Percentiles rank a stretch among this genome's conserved stretches.
These are phyloP conservation scores for Symbiodinium pilosum DNA, from an alignment of 73 alveolate species.

Conservation along the genomic window DNA sequence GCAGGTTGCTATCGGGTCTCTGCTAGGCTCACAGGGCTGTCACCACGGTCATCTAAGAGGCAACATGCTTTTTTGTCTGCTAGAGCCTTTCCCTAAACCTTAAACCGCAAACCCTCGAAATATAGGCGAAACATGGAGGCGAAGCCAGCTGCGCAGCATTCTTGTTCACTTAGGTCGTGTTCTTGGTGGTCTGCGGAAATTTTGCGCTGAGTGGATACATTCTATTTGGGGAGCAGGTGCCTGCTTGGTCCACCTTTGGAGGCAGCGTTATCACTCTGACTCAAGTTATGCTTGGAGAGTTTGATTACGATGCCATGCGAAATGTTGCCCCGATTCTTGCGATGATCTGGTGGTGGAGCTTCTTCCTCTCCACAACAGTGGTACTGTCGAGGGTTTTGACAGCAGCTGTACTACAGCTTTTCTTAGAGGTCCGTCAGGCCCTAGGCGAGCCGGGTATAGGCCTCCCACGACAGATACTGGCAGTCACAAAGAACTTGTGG, in stretches of 20 bases:
- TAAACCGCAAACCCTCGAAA: too few relatives aligned
- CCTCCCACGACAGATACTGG: slow-evolving; percentile 55
- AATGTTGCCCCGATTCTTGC: slow-evolving; percentile 67
- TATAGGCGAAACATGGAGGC: too few relatives aligned
- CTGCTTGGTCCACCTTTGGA: slow-evolving; percentile 61
- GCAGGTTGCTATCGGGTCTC: too few relatives aligned
- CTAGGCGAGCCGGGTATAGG: slow-evolving; percentile 77
- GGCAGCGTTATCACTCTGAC: slow-evolving; percentile 46
- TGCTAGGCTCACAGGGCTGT: too few relatives aligned
- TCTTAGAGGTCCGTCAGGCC: slow-evolving; percentile 80
- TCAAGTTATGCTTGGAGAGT: slow-evolving; percentile 65
- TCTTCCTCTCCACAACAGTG: slow-evolving; percentile 70
- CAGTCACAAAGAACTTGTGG: slow-evolving; percentile 50
- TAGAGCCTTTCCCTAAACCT: too few relatives aligned
- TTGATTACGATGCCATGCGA: slow-evolving; percentile 55
- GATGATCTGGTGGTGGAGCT: slow-evolving; percentile 90
- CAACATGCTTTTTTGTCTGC: too few relatives aligned
- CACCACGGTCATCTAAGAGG: too few relatives aligned
- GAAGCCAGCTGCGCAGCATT: too few relatives aligned
- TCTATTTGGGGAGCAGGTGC: slow-evolving; percentile 71
- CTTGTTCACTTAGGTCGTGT: slow-evolving; percentile 30
- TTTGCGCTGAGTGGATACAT: slow-evolving; percentile 80
- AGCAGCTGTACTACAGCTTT: slow-evolving; percentile 82
- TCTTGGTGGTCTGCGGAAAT: slow-evolving; percentile 73
- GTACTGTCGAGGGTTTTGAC: slow-evolving; percentile 72